phyloP scores from a whole-genome alignment of 345 rosid species.

The Aegle marmelos region DNA sequence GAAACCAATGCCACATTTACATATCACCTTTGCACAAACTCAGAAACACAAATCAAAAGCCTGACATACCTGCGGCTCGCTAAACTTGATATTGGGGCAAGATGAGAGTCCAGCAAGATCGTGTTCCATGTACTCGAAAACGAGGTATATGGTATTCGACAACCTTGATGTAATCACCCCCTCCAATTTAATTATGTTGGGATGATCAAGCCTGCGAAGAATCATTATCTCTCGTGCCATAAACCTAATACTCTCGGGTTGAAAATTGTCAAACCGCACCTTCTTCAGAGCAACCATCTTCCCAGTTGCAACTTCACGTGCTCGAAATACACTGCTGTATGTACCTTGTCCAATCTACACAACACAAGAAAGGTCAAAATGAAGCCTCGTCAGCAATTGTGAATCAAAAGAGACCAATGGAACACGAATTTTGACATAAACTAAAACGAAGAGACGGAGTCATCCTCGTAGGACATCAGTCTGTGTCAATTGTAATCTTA shows the following conservation, averaged over 20 bases:
- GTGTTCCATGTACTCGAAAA: constrained; percentile 84
- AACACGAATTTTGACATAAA: not conserved
- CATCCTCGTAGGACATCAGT: not conserved
- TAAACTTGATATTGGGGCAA: constrained; percentile 51
- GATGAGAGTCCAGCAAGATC: constrained; percentile 73
- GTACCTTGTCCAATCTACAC: constrained; percentile 89
- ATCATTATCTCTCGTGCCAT: constrained; percentile 80
- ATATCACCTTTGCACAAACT: not conserved
- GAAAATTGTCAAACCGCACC: constrained; percentile 68
- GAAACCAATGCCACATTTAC: not conserved
- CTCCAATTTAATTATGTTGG: constrained; percentile 66
- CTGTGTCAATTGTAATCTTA: not conserved
- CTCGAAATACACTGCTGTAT: constrained; percentile 77
- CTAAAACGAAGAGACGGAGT: constrained; percentile 1
- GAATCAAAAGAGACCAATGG: constrained; percentile 2
- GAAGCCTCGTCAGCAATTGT: constrained; percentile 6
- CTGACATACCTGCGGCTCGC: constrained; percentile 54
- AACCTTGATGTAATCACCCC: constrained; percentile 67
- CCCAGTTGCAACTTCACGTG: constrained; percentile 65
- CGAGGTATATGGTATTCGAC: constrained; percentile 64
- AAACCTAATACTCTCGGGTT: constrained; percentile 71
- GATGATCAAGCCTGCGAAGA: constrained; percentile 76
- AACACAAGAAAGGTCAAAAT: constrained; percentile 10
- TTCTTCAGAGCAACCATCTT: constrained; percentile 75
- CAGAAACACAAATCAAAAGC: not conserved